Evolutionary conservation across 2,329 filamentous ascomycete genomes (phyloP), one percentile per base, ranked within the genome.

Genomic region (Aphanoascus verrucosus): DNA sequence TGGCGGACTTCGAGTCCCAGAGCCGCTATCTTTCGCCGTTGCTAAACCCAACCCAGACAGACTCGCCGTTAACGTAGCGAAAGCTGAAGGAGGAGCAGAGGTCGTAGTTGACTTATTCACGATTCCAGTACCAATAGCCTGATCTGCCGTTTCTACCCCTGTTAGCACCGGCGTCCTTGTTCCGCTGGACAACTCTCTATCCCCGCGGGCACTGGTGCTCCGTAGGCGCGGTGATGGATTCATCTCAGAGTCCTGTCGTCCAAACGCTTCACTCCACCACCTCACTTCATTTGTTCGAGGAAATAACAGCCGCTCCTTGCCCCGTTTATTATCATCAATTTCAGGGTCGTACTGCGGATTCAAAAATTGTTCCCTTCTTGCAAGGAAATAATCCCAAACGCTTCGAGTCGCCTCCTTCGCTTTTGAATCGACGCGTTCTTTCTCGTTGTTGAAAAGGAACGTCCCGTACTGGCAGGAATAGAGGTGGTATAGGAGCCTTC

Each of bases 401-500:
- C 88, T 94, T 2, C 85, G 78, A 2, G 89, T 94, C 52, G 81
- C 78, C 61, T 89, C 83, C 38, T 76, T 74, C 0, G 86, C 82
- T 28, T 75, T 77, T 19, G 81, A 78, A 42, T 93, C 85, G 14
- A 81, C 74, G 2, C 93, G 83, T 63, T 95, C 86, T 64, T 89
- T 93, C 67, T 98, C 93, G 53, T 82, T 94, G 71, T 98, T 96
- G 70, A 87, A 95, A 4, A 98, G 76, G 66, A 98, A 98, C 0
- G 91, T 96, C 44, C 93, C 93, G 59, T 96, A 98, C 66, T 98
- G 93, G 60, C 90, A 95, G 0, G 91, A 91, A 65, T 97, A 91
- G 1, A 94, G 78, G 66, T 98, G 93, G 65, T 97, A 98, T 1
- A 97, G 76, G 2, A 98, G 74, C 17, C 93, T 82, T 23, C 88